Base-by-base conservation (phyloP, 352 stramenopile species). In the Phytophthora sansomeana region DNA sequence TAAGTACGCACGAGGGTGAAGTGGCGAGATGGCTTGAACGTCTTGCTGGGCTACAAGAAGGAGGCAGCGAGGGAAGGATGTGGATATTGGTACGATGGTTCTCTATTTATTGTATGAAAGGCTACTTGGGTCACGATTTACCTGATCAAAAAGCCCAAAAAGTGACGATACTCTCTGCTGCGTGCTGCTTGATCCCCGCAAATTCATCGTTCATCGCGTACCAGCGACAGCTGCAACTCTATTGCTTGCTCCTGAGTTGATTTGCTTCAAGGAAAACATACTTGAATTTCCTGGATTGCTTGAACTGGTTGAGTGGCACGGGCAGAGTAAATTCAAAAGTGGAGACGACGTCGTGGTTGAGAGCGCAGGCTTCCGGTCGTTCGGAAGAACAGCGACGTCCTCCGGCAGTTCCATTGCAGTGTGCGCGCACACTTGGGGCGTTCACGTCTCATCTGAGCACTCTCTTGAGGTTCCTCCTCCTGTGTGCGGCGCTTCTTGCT, bases 341-440 rank as follows among this genome's bases (percentile, higher is more conserved):
- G 55, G 56, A 81, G 29, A 4, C 78, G 65, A 24, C 78, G 72
- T 38, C 77, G 56, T 4, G 72, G 72, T 14, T 68, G 75, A 11
- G 60, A 49, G 3, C 70, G 72, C 35, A 64, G 30, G 21, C 36
- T 62, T 63, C 35, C 47, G 0, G 69, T 19, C 6, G 58, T 72
- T 38, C 46, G 56, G 13, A 46, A 44, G 35, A 39, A 55, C 26
- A 56, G 26, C 24, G 69, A 52, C 17, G 53, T 54, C 36, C 63
- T 58, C 50, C 53, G 36, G 5, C 48, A 77, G 8, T 21, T 63
- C 69, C 69, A 71, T 53, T 77, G 11, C 36, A 75, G 42, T 50
- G 50, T 57, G 28, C 58, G 63, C 24, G 60, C 67, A 36, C 58
- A 67, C 44, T 74, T 77, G 1, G 49, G 29, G 19, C 47, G 58